Evolutionary conservation across 495 filamentous ascomycete genomes (phyloP).

Genomic region (Neurospora sp.): DNA sequence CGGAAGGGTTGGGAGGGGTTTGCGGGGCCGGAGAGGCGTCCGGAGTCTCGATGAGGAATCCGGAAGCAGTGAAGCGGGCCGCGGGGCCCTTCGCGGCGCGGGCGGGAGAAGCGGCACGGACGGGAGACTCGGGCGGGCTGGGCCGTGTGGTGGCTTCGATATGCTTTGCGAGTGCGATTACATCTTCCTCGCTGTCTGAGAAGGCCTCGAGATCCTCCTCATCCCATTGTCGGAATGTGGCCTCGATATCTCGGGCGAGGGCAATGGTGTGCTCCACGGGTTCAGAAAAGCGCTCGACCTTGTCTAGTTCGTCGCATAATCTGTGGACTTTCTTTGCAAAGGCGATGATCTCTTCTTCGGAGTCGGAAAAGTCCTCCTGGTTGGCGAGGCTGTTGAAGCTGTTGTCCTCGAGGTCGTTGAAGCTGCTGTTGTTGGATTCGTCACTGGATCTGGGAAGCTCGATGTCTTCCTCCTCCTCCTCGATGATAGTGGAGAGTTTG

Average conservation of each 20-base stretch:
- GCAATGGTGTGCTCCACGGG: not conserved
- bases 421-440: not conserved
- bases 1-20: not conserved
- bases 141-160: not conserved
- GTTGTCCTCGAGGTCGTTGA: not conserved
- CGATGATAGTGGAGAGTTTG: not conserved
- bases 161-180: rapidly evolving
- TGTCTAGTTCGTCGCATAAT: not conserved
- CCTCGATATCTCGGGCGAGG: not conserved
- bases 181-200: not conserved
- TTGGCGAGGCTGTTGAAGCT: not conserved
- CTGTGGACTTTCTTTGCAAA: not conserved
- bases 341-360: not conserved
- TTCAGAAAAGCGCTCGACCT: not conserved
- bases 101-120: not conserved
- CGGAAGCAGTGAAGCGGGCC: not conserved
- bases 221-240: not conserved
- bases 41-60: not conserved
- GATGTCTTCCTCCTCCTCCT: not conserved
- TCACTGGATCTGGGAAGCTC: not conserved
- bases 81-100: not conserved
- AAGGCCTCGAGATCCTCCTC: not conserved
- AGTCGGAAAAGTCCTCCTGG: not conserved
- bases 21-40: not conserved
- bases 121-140: not conserved